Percentiles rank a stretch among this genome's conserved stretches.
phyloP scores from a whole-genome alignment of 1,284 basidiomycete species.

The Schizophyllum commune region DNA sequence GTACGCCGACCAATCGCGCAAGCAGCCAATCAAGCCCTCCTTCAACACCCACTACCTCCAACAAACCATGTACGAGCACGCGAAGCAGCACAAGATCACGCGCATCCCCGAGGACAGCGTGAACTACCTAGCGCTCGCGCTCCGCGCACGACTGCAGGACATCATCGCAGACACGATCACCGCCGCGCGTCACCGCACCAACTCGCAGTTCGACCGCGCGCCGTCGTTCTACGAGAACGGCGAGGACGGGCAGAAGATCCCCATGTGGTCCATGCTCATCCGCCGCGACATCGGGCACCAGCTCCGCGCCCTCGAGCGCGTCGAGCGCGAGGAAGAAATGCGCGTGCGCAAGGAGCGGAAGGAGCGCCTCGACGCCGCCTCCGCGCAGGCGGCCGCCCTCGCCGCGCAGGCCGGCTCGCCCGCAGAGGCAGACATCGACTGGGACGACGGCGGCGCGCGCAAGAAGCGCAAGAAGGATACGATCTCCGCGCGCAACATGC shows the following conservation, averaged over 20 bases:
- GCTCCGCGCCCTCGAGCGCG: slow-evolving; percentile 9
- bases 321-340: slow-evolving; percentile 12
- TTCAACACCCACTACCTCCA: slow-evolving; percentile 59
- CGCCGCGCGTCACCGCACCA: slow-evolving; percentile 53
- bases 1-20: slow-evolving; percentile 66
- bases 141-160: slow-evolving; percentile 67
- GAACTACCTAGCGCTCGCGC: slow-evolving; percentile 71
- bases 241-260: slow-evolving; percentile 43
- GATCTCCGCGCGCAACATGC: slow-evolving; percentile 80
- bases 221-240: slow-evolving; percentile 9
- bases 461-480: slow-evolving; percentile 82
- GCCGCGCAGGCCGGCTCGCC: slow-evolving; percentile 44
- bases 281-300: slow-evolving; percentile 10
- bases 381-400: slow-evolving; percentile 53
- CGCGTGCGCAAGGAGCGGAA: slow-evolving; percentile 2
- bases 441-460: slow-evolving; percentile 47
- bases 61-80: slow-evolving; percentile 55
- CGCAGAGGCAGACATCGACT: slow-evolving; percentile 25
- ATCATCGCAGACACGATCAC: slow-evolving; percentile 63
- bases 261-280: slow-evolving; percentile 40
- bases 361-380: slow-evolving; percentile 61
- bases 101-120: slow-evolving; percentile 64
- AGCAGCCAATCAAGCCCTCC: slow-evolving; percentile 56
- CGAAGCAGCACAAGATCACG: slow-evolving; percentile 53
- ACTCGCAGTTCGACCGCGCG: slow-evolving; percentile 7